phyloP scores from a whole-genome alignment of 2,329 filamentous ascomycete species.

The Penicillium expansum region DNA sequence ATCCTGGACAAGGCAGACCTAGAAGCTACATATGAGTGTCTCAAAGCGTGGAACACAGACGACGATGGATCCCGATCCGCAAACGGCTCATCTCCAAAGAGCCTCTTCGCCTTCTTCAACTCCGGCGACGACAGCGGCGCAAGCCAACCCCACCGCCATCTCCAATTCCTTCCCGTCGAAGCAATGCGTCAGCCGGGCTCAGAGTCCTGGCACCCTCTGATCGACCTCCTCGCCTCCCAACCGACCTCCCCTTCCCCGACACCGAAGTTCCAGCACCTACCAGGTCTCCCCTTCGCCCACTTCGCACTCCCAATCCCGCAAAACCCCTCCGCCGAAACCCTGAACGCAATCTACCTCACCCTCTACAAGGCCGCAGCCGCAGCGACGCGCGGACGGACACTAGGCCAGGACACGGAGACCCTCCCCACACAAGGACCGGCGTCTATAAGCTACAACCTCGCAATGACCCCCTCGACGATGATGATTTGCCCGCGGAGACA shows the following conservation, averaged over 20 bases:
- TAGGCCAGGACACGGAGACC: slow-evolving; percentile 16
- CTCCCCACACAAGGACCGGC: slow-evolving; percentile 36
- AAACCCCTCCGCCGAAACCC: slow-evolving; percentile 38
- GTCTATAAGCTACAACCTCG: slow-evolving; percentile 58
- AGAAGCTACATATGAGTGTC: slow-evolving; percentile 41
- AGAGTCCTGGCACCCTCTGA: slow-evolving; percentile 49
- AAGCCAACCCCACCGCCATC: slow-evolving; percentile 48
- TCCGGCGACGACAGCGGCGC: slow-evolving; percentile 50
- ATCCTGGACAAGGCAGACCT: slow-evolving; percentile 46
- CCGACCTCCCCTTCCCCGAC: slow-evolving; percentile 14
- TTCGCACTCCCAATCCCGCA: slow-evolving; percentile 45
- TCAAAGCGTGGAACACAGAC: slow-evolving; percentile 39
- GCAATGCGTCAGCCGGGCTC: slow-evolving; percentile 40
- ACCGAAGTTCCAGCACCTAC: slow-evolving; percentile 23
- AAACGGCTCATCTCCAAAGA: slow-evolving; percentile 8
- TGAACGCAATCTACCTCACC: slow-evolving; percentile 41
- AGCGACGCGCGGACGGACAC: slow-evolving; percentile 18
- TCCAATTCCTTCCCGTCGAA: slow-evolving; percentile 50
- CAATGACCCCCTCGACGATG: slow-evolving; percentile 55
- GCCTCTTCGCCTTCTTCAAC: slow-evolving; percentile 51
- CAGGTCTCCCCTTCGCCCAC: slow-evolving; percentile 50
- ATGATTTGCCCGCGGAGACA: slow-evolving; percentile 51
- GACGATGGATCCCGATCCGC: neutral
- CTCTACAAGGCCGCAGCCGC: slow-evolving; percentile 42
- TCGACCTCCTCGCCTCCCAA: slow-evolving; percentile 38